A percentile compares a stretch with the other conserved stretches of the same genome.
phyloP scores from a whole-genome alignment of 192 early-diverging fungal species.

The Coemansia sp. region DNA sequence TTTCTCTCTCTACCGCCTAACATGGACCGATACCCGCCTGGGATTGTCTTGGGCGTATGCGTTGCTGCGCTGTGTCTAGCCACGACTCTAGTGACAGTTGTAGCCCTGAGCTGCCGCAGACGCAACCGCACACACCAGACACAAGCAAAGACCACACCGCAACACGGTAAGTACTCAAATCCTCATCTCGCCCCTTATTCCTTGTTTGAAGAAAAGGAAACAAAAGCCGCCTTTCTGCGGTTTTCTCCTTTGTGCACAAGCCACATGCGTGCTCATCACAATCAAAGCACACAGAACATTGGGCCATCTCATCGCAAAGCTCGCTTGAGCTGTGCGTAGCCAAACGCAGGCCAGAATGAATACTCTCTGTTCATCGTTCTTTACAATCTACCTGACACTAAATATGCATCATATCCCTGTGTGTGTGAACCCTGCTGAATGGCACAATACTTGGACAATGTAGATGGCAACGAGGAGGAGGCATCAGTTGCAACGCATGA shows the following conservation, averaged over 20 bases:
- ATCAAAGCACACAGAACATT: background rate
- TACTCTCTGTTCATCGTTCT: too few relatives aligned
- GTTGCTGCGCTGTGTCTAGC: constrained; percentile 18
- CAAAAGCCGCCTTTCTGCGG: constrained; percentile 9
- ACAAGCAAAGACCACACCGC: constrained; percentile 9
- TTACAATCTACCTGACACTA: too few relatives aligned
- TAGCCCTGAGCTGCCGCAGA: constrained; percentile 14
- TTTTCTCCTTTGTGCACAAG: constrained; percentile 7
- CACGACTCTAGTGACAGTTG: background rate
- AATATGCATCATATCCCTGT: too few relatives aligned
- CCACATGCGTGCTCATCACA: background rate
- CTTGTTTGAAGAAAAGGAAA: background rate
- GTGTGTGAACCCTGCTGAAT: too few relatives aligned
- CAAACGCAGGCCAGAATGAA: too few relatives aligned
- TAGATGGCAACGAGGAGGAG: constrained; percentile 14
- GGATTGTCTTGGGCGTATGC: constrained; percentile 16
- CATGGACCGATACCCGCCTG: constrained; percentile 15
- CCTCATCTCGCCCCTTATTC: background rate
- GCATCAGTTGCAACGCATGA: constrained; percentile 3
- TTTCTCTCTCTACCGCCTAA: background rate
- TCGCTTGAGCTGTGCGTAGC: too few relatives aligned
- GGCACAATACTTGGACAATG: too few relatives aligned
- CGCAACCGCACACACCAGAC: constrained; percentile 4
- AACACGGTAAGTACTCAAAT: constrained; percentile 18
- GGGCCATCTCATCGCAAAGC: too few relatives aligned